Conservation (phyloP, 371 early-diverging fungal genomes). For the Zopfochytrium polystomum region DNA sequence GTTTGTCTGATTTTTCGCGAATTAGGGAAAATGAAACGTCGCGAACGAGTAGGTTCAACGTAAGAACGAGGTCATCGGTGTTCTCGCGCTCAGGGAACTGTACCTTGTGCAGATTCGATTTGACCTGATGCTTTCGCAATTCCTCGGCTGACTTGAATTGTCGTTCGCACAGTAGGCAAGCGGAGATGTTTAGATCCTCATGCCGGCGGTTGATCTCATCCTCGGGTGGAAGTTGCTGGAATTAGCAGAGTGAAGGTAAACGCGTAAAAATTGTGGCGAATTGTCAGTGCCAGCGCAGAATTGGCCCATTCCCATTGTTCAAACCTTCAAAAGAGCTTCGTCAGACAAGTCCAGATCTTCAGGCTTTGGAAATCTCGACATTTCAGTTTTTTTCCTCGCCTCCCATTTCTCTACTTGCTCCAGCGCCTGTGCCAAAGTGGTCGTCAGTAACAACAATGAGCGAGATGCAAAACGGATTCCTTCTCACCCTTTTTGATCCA, state of each 20-base stretch:
- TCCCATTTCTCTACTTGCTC: background rate
- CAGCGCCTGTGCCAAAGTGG: background rate
- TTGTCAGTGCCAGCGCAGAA: too few relatives aligned
- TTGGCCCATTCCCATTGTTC: background rate
- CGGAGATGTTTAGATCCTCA: constrained; percentile 48
- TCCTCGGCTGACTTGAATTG: constrained; percentile 59
- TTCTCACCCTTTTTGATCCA: too few relatives aligned
- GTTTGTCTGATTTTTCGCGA: constrained; percentile 28
- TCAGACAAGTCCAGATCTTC: constrained; percentile 20
- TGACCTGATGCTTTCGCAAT: constrained; percentile 56
- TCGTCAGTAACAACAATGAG: background rate
- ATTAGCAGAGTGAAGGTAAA: background rate
- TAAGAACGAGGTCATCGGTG: background rate
- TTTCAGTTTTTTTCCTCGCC: too few relatives aligned
- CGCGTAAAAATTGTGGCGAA: too few relatives aligned
- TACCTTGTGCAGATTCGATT: constrained; percentile 69
- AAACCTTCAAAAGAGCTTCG: constrained; percentile 23
- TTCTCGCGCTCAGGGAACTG: too few relatives aligned
- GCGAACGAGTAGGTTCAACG: background rate
- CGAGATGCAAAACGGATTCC: constrained; percentile 3
- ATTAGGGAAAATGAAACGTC: constrained; percentile 1
- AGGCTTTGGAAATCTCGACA: background rate
- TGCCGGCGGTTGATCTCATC: constrained; percentile 46
- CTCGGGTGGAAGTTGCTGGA: constrained; percentile 28
- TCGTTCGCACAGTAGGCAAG: constrained; percentile 68